Base-by-base conservation (phyloP, 2,329 filamentous ascomycete species). In the Trichoderma sp. region DNA sequence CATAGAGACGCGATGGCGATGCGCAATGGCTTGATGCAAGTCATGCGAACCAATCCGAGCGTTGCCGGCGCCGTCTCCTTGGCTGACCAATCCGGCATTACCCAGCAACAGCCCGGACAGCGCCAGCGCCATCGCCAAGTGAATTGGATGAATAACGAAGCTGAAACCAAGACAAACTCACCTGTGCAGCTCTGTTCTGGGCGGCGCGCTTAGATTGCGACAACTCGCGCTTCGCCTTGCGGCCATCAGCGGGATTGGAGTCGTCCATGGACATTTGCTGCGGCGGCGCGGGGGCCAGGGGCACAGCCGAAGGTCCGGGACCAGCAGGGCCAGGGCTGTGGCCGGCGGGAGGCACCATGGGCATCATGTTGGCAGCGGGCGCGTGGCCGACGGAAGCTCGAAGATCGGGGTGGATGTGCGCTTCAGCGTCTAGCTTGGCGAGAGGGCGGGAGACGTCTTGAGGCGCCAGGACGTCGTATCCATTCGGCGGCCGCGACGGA, bases 181-280 rank as follows among this genome's bases (percentile, higher is more conserved):
- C 96, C 90, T 99, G 96, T 69, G 96, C 96, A 77, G 95, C 96
- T 80, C 96, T 88, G 80, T 99, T 99, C 81, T 99, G 96, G 11
- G 96, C 96, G 32, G 96, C 96, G 76, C 96, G 92, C 85, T 98
- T 99, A 47, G 94, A 97, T 58, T 95, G 96, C 30, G 95, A 98
- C 73, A 99, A 84, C 83, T 98, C 95, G 69, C 96, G 89, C 82
- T 97, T 97, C 14, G 91, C 91, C 82, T 96, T 95, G 66, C 91
- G 87, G 74, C 90, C 88, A 74, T 92, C 68, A 83, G 32, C 83
- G 82, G 4, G 76, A 70, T 60, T 77, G 32, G 57, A 36, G 26
- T 72, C 77, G 39, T 80, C 74, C 6, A 77, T 73, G 24, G 78
- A 73, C 11, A 76, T 60, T 12, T 79, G 67, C 18, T 74, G 66